Base-by-base conservation (phyloP, 306 rosid species). In the Inga leiocalycina region DNA sequence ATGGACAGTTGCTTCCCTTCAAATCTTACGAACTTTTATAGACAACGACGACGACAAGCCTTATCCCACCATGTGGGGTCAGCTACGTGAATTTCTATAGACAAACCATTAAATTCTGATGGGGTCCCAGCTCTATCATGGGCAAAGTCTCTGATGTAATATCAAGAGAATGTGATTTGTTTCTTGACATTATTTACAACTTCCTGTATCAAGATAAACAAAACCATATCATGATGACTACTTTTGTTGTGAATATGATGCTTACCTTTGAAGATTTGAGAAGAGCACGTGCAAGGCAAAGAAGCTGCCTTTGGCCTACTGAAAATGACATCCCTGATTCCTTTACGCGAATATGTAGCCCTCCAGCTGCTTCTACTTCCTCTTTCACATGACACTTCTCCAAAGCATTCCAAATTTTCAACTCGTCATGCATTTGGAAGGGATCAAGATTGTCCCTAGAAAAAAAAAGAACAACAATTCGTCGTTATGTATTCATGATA, bases 261-360 rank as follows among this genome's bases (percentile, higher is more conserved):
- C 76, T 87, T 68, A 92, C 98, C 92, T 92, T 96, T 0, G 97
- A 92, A 74, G 90, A 92, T 89, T 90, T 93, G 48, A 96, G 94
- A 87, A 93, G 94, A 79, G 98, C 97, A 30, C 99, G 98, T 32
- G 94, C 94, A 71, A 96, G 99, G 91, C 99, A 96, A 85, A 96
- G 92, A 83, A 96, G 98, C 80, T 96, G 99, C 56, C 94, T 83
- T 74, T 96, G 99, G 84, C 99, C 99, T 77, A 92, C 97, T 56
- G 97, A 96, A 88, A 96, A 96, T 15, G 94, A 90, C 83, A 71
- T n/a, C 85, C 94, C 94, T 9, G 93, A 82, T 85, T 89, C 96
- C 87, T 90, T 92, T 44, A 96, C 85, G 44, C 80, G 89, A 84
- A 89, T 79, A 85, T 91, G 89, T 59, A 96, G 81, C 82, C 99